These are phyloP conservation scores for Cladobotryum mycophilum DNA, from an alignment of 2,329 filamentous ascomycete genomes.

Conservation along the genomic window DNA sequence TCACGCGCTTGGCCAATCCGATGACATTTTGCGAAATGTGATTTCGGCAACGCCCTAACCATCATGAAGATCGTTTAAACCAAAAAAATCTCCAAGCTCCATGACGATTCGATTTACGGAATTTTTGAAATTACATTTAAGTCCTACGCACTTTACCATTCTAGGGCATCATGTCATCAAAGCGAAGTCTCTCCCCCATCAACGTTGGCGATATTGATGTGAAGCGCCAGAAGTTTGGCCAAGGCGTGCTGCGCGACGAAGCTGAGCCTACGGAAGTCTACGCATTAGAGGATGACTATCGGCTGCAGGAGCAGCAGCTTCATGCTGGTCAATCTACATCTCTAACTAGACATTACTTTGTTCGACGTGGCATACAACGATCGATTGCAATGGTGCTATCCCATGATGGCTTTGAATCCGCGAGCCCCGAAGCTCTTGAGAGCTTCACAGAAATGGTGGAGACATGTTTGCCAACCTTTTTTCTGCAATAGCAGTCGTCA, in stretches of 20 bases:
- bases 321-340: not conserved
- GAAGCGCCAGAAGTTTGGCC: slow-evolving; percentile 25
- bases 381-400: slow-evolving; percentile 50
- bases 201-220: slow-evolving; percentile 20
- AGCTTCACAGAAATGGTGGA: slow-evolving; percentile 51
- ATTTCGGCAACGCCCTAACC: no score
- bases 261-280: no score
- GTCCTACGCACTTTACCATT: not conserved
- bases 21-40: no score
- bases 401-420: slow-evolving; percentile 52
- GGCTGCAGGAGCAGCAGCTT: no score
- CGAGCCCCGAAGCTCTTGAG: slow-evolving; percentile 52
- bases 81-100: no score
- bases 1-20: no score
- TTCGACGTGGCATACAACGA: slow-evolving; percentile 40
- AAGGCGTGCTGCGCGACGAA: not conserved
- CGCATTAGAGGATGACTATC: no score
- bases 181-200: slow-evolving; percentile 29
- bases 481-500: not conserved
- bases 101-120: no score
- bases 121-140: not conserved
- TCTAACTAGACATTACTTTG: slow-evolving; percentile 27
- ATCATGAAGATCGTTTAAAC: no score
- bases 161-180: slow-evolving; percentile 25
- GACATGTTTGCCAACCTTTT: slow-evolving; percentile 41